Base-by-base conservation (phyloP, 1,284 basidiomycete species). In the Apiotrichum sp. region DNA sequence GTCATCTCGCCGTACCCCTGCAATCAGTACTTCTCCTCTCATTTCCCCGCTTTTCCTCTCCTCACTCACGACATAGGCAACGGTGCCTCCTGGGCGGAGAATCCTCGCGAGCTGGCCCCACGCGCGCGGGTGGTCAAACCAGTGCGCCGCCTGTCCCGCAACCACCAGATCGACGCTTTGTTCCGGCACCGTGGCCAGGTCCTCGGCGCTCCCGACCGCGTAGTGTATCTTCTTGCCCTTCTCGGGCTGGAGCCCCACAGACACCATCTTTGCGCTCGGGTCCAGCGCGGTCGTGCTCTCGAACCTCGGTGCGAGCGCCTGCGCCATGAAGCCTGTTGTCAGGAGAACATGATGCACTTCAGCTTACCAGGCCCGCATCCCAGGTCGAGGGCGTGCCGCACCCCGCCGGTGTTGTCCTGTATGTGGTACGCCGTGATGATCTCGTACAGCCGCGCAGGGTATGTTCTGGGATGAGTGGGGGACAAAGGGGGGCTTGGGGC, bases 131-230 rank as follows among this genome's bases (percentile, higher is more conserved):
- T 87, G 88, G 66, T 91, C 80, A 68, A 93, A 93, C 89, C 89
- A 93, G 70, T 95, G 90, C 0, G 85, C 84, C 0, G 90, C 84
- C 73, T 92, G 90, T 1, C 86, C 88, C 16, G 88, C 80, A 5
- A 87, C 81, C 39, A 89, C 77, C 55, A 93, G 71, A 71, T 93
- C 91, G 3, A 89, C 84, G 47, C 80, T 84, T 1, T 72, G 77
- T 42, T 83, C 78, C 32, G 77, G 70, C 5, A 63, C 34, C 0
- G 51, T 53, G 3, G 42, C 41, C 2, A 68, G 53, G 43, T 62
- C 53, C 57, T 70, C 67, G 1, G 61, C 65, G 6, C 34, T 47
- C 4, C 66, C 68, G 6, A 68, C 62, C 3, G 86, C 57, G 49
- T 83, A 81, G 0, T 71, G 55, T 8, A 89, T 76, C 9, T 51